These are phyloP conservation scores for Penicillium vulpinum DNA, from an alignment of 2,329 filamentous ascomycete species.

Conservation along the genomic window DNA sequence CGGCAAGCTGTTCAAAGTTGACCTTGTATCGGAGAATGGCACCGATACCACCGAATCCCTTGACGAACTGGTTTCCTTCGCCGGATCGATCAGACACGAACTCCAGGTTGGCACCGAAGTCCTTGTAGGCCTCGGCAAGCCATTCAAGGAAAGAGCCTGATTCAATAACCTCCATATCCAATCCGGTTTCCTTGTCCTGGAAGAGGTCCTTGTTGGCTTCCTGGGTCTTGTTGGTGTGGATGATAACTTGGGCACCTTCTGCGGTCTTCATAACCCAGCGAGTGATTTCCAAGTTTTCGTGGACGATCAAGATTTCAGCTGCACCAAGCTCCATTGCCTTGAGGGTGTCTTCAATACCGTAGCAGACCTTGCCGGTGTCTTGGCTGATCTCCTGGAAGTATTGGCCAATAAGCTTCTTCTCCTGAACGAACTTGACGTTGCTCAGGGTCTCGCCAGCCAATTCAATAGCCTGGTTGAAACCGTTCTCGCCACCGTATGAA, in stretches of 20 bases:
- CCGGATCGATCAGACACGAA: constrained; percentile 97
- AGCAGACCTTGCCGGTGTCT: constrained; percentile 95
- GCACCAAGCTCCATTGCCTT: constrained; percentile 96
- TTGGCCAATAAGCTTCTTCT: constrained; percentile 98
- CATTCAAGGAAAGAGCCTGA: constrained; percentile 97
- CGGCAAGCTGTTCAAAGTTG: constrained; percentile 98
- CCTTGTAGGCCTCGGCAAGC: constrained; percentile 98
- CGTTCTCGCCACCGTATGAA: constrained; percentile 97
- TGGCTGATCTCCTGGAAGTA: constrained; percentile 99
- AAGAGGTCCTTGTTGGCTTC: constrained; percentile 81
- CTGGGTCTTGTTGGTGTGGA: constrained; percentile 86
- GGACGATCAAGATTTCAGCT: constrained; percentile 91
- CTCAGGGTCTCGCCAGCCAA: constrained; percentile 90
- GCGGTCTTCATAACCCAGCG: constrained; percentile 86
- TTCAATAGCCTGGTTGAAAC: constrained; percentile 99
- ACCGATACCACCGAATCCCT: constrained; percentile 98
- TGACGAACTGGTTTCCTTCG: constrained; percentile 99
- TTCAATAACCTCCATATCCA: constrained; percentile 93
- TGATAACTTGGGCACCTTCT: constrained; percentile 67
- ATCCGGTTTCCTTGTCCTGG: constrained; percentile 91
- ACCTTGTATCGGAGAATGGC: constrained; percentile 98
- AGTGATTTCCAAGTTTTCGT: constrained; percentile 93
- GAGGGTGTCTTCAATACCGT: constrained; percentile 95
- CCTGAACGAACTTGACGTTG: constrained; percentile 99
- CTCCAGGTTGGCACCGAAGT: constrained; percentile 92